Conservation (phyloP, 805 yeast genomes). For the Candida yuanshanica region DNA sequence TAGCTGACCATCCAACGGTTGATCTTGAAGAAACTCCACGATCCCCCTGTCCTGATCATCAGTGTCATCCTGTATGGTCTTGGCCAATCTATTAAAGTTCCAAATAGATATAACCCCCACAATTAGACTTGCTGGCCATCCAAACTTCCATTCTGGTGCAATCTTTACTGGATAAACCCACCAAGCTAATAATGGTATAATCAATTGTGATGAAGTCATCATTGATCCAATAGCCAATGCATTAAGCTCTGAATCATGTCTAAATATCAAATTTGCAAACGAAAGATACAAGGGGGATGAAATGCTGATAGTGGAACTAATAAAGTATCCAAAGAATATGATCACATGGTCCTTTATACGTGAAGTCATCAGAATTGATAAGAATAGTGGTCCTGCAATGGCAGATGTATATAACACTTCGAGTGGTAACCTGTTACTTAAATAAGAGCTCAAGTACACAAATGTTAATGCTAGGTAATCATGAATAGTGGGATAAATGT, state of each 20-base stretch:
- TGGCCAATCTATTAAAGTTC: no score
- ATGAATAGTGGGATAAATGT: slow-evolving; percentile 25
- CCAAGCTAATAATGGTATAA: neutral
- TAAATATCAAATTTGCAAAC: neutral
- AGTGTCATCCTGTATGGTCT: no score
- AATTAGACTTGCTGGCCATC: neutral
- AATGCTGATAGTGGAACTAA: neutral
- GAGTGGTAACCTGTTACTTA: neutral
- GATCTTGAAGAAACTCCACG: no score
- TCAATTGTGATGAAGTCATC: neutral
- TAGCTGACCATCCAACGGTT: no score
- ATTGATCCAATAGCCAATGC: neutral
- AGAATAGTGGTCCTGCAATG: neutral
- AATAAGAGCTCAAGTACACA: neutral
- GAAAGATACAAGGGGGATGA: neutral
- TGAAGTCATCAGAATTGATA: neutral
- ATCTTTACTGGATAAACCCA: neutral
- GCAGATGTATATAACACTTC: neutral
- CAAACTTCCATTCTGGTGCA: slow-evolving; percentile 1
- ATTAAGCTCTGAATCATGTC: neutral
- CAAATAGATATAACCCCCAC: no score
- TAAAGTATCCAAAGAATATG: neutral
- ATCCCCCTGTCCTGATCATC: no score
- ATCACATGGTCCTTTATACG: neutral
- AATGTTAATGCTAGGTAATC: neutral